These are phyloP conservation scores for Talaromyces sp. DNA, from an alignment of 2,329 filamentous ascomycete genomes.

Conservation along the genomic window DNA sequence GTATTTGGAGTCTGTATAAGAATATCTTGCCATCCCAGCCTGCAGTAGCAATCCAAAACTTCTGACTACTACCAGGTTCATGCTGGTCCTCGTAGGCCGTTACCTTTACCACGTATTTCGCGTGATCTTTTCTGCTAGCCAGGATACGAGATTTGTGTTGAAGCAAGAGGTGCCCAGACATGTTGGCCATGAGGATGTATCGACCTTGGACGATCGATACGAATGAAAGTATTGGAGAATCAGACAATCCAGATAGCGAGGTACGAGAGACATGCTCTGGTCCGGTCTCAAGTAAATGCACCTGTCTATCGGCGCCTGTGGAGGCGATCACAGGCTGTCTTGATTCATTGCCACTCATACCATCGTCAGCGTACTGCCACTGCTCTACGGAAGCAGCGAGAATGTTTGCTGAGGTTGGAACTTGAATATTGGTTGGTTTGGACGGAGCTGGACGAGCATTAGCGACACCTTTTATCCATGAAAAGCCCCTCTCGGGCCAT, in stretches of 20 bases:
- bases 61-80: conserved; percentile 7
- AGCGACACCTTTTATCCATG: conserved; percentile 7
- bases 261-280: conserved; percentile 20
- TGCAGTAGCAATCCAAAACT: conserved; percentile 57
- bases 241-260: conserved; percentile 33
- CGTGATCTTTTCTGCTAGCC: conserved; percentile 58
- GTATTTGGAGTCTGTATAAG: conserved; percentile 48
- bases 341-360: conserved; percentile 6
- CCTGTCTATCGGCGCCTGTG: conserved; percentile 51
- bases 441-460: conserved; percentile 47
- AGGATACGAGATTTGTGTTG: conserved; percentile 49
- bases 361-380: conserved; percentile 28
- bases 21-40: conserved; percentile 63
- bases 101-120: conserved; percentile 62
- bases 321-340: conserved; percentile 40
- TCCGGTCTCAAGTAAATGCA: conserved; percentile 48
- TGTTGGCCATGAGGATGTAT: conserved; percentile 57
- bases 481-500: neutral
- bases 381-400: conserved; percentile 52
- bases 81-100: conserved; percentile 40
- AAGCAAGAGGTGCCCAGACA: conserved; percentile 61
- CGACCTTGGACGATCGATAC: conserved; percentile 43
- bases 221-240: conserved; percentile 57
- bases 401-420: conserved; percentile 56
- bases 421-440: conserved; percentile 44